Percentiles rank a stretch among this genome's conserved stretches.
Conservation (phyloP, 768 basidiomycete species). For the Tulasnella sp. region DNA sequence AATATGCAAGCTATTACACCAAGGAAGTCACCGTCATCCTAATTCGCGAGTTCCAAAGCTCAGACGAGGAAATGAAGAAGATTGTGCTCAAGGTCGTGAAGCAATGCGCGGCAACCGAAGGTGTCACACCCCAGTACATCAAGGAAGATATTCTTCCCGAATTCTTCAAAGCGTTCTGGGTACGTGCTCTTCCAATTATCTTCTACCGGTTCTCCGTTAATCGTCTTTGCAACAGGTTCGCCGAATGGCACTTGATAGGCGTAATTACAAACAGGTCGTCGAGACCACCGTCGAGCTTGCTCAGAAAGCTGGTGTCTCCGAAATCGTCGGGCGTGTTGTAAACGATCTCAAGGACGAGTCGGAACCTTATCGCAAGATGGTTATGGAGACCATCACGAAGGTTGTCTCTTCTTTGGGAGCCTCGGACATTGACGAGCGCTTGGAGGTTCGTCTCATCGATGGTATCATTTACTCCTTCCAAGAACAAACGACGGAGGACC, state of each 20-base stretch:
- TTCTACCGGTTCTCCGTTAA: neutral
- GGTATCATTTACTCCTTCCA: conserved; percentile 99
- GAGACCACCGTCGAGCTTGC: conserved; percentile 98
- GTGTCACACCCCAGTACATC: conserved; percentile 91
- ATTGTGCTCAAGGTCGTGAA: conserved; percentile 98
- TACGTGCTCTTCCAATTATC: conserved; percentile 20
- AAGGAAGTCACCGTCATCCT: conserved; percentile 96
- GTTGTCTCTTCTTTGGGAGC: conserved; percentile 88
- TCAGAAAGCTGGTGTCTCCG: conserved; percentile 91
- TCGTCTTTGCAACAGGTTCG: conserved; percentile 32
- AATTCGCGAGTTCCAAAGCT: conserved; percentile 97
- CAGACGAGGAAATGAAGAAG: conserved; percentile 99
- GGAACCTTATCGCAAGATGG: conserved; percentile 96
- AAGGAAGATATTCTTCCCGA: conserved; percentile 97
- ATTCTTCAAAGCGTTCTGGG: conserved; percentile 99
- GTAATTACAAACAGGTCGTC: conserved; percentile 95
- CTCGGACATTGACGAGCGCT: conserved; percentile 93
- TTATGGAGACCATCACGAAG: conserved; percentile 99
- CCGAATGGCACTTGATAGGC: conserved; percentile 91
- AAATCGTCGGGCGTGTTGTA: conserved; percentile 81
- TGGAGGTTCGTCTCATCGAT: conserved; percentile 90
- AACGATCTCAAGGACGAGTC: conserved; percentile 87
- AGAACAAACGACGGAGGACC: conserved; percentile 97
- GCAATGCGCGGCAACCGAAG: conserved; percentile 97
- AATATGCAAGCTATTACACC: conserved; percentile 98